Evolutionary conservation across 208 protist genomes (phyloP), one percentile per base, ranked within the genome.

Genomic region (Wallacemonas collosoma): DNA sequence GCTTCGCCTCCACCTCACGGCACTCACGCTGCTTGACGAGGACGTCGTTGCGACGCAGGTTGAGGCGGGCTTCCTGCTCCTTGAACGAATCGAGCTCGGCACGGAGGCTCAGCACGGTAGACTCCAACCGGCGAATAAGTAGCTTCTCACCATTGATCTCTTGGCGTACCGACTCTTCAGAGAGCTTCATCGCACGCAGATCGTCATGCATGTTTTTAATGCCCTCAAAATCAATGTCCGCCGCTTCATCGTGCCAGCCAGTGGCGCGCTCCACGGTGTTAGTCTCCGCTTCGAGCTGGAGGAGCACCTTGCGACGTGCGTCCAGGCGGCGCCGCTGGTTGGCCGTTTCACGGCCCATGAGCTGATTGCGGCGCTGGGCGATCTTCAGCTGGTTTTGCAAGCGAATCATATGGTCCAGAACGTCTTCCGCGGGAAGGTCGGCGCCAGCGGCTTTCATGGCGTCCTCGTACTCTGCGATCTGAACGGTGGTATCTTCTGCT

Each of bases 381-480:
- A 96, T 89, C 74, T 95, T 95, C 14, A 97, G 81, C 61, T 90
- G 84, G 74, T 97, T 97, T 73, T 97, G 73, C 68, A 96, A 48
- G 15, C 90, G 83, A 48, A 94, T 84, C 39, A 96, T 81, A 76
- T 79, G 85, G 66, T 97, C 93, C 41, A 95, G 77, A 1, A 86
- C 91, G 60, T 96, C 93, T 67, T 97, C 88, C 12, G 89, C 89
- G 12, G 89, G 79, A 65, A 97, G 90, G 15, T 83, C 84, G 26
- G 63, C 71, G 39, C 74, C 69, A 67, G 87, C 67, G n/a, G 55
- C 41, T 45, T 82, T 67, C 44, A 64, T 68, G 44, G 71, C 57
- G 44, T 76, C 66, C 66, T 90, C 83, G 69, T 90, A 90, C 57
- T 91, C 79, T 51, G 84, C 76, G 54, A 94, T 86, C 68, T 93